Evolutionary conservation across 2,329 filamentous ascomycete genomes (phyloP), one percentile per base, ranked within the genome.

Genomic region (Didymella arachidicola): DNA sequence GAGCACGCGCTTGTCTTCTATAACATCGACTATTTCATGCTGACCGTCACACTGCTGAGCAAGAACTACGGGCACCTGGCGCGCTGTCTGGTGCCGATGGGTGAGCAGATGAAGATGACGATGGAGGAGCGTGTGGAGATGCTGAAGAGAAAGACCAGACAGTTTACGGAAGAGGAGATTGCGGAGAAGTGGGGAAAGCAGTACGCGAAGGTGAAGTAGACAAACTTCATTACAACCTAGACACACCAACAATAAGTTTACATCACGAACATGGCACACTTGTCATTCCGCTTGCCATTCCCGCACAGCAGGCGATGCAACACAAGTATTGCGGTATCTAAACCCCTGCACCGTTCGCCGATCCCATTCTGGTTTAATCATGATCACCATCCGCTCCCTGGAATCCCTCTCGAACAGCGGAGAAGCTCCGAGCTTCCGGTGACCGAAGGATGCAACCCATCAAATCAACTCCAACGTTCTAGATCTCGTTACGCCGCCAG

Each of bases 21-120:
- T 74, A 88, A 93, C 69, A 92, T 94, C 67, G 90, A 93, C 75
- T 94, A 91, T 72, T 78, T 93, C 50, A 89, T 92, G 82, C 85
- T 93, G 60, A 92, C 90, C 0, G 74, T 91, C 32, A 83, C 84
- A 42, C 77, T 93, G 18, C 69, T 93, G 68, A 81, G 81, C 59
- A 91, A 92, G 74, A 87, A 93, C 71, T 94, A 94, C 67, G 78
- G 82, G 47, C 80, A 87, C 52, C 81, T 94, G 10, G 90, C 90
- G 1, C 82, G 81, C 53, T 89, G 89, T 61, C 73, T 94, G 46
- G 88, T 94, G 14, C 91, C 91, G 0, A 88, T 94, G 38, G 89
- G 89, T 0, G 81, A 86, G 1, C 91, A 93, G 79, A 86, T 89
- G 39, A 77, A 79, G 6, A 84, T 93, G 84, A 87, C 80, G 0